Evolutionary conservation across 1,284 basidiomycete genomes (phyloP), one percentile per base, ranked within the genome.

Genomic region (Apiotrichum porosum): DNA sequence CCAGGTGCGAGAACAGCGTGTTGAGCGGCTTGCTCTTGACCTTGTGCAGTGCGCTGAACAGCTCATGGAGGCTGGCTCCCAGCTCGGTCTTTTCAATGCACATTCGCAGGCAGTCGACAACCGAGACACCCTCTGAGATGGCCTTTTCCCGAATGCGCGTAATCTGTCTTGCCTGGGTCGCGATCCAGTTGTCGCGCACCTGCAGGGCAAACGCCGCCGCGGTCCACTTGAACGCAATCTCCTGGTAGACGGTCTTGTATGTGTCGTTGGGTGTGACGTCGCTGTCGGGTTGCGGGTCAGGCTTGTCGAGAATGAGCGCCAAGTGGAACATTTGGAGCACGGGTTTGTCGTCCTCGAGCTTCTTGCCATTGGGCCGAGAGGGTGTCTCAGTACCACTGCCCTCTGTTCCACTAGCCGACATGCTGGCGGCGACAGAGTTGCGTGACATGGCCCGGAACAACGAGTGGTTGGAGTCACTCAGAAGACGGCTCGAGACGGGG

Each of bases 151-250:
- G 83, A 37, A 90, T 71, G 4, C 78, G 67, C 17, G 81, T 79
- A 3, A 94, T 75, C 14, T 73, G 68, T 45, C 85, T 85, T 38
- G 85, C 85, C 65, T 94, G 83, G 32, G 69, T 71, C 56, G 88
- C 87, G 4, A 93, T 85, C 70, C 85, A 92, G 62, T 86, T 85
- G 26, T 83, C 82, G 50, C 84, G 70, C 9, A 90, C 84, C 73
- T 95, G 88, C 60, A 91, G 84, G 63, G 88, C 85, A 55, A 83
- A 90, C 12, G 94, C 78, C 5, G 91, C 88, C 3, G 91, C 92
- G 2, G 90, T 88, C 54, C 91, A 77, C 9, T 85, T 84, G 73
- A 93, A 89, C 0, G 85, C 84, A 40, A 93, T 80, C 62, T 92
- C 88, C 54, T 88, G 81, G 67, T 95, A 95, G 3, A 68, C 52